Evolutionary conservation across 2,329 filamentous ascomycete species (phyloP).

Genomic region (Leptographium flavum): DNA sequence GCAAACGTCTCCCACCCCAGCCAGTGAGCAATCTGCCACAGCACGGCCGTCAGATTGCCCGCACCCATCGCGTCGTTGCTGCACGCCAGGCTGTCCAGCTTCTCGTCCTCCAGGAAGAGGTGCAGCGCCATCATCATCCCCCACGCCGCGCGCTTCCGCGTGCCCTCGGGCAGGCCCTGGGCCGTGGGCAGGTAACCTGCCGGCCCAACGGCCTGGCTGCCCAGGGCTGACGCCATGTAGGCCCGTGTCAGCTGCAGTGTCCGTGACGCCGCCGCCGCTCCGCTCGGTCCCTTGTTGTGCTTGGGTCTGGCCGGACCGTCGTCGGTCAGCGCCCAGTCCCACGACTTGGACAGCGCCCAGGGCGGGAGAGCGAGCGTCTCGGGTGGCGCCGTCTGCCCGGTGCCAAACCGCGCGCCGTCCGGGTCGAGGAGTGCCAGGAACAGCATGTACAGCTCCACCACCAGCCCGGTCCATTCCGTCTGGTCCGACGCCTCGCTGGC

Average conservation of each 20-base stretch:
- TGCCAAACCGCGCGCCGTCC: neutral
- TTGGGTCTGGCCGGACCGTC: slow-evolving; percentile 2
- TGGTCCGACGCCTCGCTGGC: slow-evolving; percentile 27
- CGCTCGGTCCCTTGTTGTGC: neutral
- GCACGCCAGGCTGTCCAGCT: slow-evolving; percentile 49
- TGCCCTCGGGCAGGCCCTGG: slow-evolving; percentile 33
- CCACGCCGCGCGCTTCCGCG: slow-evolving; percentile 45
- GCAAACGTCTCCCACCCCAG: slow-evolving; percentile 50
- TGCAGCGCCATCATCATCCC: slow-evolving; percentile 67
- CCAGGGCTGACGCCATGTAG: slow-evolving; percentile 48
- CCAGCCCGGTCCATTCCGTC: slow-evolving; percentile 55
- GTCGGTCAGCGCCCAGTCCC: slow-evolving; percentile 17
- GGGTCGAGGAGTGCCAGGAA: slow-evolving; percentile 27
- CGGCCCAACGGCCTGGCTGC: slow-evolving; percentile 35
- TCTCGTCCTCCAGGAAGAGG: slow-evolving; percentile 77
- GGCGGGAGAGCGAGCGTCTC: neutral
- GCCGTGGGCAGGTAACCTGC: slow-evolving; percentile 54
- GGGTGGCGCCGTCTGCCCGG: too few species aligned
- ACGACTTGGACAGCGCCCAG: slow-evolving; percentile 5
- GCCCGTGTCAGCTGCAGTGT: slow-evolving; percentile 47
- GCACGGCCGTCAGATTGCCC: slow-evolving; percentile 49
- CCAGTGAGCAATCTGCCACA: slow-evolving; percentile 74
- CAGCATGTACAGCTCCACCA: slow-evolving; percentile 48
- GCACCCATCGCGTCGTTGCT: slow-evolving; percentile 29
- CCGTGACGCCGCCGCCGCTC: slow-evolving; percentile 22